Evolutionary conservation across 164 flowering plant genomes (phyloP).

Genomic region (Malania oleifera): DNA sequence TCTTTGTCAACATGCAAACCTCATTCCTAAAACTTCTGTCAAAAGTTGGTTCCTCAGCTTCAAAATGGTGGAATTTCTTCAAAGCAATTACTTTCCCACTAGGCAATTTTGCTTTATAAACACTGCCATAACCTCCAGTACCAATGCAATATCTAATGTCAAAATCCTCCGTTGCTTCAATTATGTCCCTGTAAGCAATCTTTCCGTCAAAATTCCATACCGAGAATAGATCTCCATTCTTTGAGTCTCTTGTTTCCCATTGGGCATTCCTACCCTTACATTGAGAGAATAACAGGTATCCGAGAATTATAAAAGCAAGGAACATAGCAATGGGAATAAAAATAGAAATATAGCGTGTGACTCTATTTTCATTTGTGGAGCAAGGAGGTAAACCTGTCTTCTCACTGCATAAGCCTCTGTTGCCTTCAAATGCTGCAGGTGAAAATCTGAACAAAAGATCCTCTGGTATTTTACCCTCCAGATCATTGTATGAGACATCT

Average conservation of each 20-base stretch:
- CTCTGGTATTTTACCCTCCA: not conserved
- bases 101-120: conserved; percentile 4
- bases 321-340: too few species aligned
- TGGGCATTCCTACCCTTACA: too few species aligned
- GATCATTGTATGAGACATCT: not conserved
- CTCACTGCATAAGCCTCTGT: not conserved
- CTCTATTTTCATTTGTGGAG: not conserved
- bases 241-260: not conserved
- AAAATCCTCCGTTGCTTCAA: too few species aligned
- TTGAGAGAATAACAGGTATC: too few species aligned
- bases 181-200: not conserved
- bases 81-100: conserved; percentile 2
- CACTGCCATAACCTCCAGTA: too few species aligned
- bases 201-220: not conserved
- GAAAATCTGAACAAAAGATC: not conserved
- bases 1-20: not conserved
- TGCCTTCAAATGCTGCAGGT: not conserved
- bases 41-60: conserved; percentile 2
- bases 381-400: not conserved
- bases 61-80: conserved; percentile 4
- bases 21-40: conserved; percentile 7
- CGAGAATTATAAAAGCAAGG: too few species aligned
- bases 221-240: not conserved
- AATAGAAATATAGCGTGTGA: too few species aligned
- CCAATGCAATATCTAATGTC: too few species aligned